Conservation (phyloP, 176 grass and related monocot species). For the Cenchrus purpureus region DNA sequence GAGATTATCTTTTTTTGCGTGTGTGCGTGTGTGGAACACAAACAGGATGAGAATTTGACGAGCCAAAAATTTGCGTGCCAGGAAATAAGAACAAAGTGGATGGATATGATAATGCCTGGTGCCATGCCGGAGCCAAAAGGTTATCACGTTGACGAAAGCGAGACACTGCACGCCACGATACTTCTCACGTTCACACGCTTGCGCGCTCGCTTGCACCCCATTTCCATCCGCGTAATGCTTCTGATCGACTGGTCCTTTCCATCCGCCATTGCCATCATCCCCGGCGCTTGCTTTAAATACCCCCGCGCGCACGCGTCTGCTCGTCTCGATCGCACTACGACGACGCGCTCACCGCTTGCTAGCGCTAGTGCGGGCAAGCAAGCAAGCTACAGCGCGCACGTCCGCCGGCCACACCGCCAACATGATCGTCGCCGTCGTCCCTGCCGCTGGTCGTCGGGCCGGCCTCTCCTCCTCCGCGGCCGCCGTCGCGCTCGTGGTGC, state of each 20-base stretch:
- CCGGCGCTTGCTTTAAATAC: conserved; percentile 13
- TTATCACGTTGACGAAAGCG: conserved; percentile 19
- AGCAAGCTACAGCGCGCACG: not conserved
- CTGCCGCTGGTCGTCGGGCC: not conserved
- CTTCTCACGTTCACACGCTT: conserved; percentile 20
- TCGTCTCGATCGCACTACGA: conserved; percentile 2
- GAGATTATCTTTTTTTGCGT: too few relatives aligned
- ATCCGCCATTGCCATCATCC: not conserved
- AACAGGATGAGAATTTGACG: too few relatives aligned
- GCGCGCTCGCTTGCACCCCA: not conserved
- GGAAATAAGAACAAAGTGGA: not conserved
- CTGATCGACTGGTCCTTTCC: not conserved
- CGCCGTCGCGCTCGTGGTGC: not conserved
- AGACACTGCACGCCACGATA: not conserved
- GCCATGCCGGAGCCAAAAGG: not conserved
- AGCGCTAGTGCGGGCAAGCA: not conserved
- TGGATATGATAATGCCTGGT: not conserved
- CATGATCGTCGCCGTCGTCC: not conserved
- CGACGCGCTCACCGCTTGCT: not conserved
- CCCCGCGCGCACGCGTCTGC: not conserved
- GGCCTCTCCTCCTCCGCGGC: not conserved
- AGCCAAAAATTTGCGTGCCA: too few relatives aligned
- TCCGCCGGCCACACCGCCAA: not conserved
- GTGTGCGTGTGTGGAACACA: too few relatives aligned
- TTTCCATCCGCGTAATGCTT: not conserved